A percentile compares a stretch with the other conserved stretches of the same genome.
Evolutionary conservation across 164 flowering plant genomes (phyloP).

Genomic region (Aristolochia contorta): DNA sequence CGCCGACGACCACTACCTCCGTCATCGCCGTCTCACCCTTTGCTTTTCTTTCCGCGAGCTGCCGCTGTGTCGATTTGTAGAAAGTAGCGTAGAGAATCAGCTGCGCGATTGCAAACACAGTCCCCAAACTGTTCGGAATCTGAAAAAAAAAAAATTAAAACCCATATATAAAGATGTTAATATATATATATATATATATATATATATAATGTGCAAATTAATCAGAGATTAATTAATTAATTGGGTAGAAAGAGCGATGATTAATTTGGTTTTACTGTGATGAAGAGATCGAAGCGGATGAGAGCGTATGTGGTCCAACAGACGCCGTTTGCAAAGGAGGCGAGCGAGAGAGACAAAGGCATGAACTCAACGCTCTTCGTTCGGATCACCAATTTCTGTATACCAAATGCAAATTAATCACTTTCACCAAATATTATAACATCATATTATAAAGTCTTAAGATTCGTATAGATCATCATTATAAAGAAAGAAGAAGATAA

Average conservation of each 20-base stretch:
- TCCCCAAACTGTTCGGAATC: constrained; percentile 68
- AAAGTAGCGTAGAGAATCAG: constrained; percentile 51
- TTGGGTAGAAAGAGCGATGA: no score
- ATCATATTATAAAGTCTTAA: no score
- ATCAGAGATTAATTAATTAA: no score
- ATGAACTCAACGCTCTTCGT: constrained; percentile 76
- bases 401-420: not conserved
- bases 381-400: constrained; percentile 62
- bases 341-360: constrained; percentile 58
- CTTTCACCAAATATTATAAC: no score
- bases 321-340: constrained; percentile 46
- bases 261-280: no score
- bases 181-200: no score
- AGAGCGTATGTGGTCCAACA: constrained; percentile 61
- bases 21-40: constrained; percentile 30
- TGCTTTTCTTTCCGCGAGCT: constrained; percentile 35
- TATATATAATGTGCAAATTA: no score
- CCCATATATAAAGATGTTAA: not conserved
- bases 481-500: not conserved
- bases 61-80: constrained; percentile 59
- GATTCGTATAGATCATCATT: no score
- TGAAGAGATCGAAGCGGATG: constrained; percentile 57
- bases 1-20: constrained; percentile 22
- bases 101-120: constrained; percentile 46
- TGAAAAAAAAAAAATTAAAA: constrained; percentile 11